A percentile compares a stretch with the other conserved stretches of the same genome.
Evolutionary conservation across 1,284 basidiomycete species (phyloP).

Genomic region (Rhodotorula sp.): DNA sequence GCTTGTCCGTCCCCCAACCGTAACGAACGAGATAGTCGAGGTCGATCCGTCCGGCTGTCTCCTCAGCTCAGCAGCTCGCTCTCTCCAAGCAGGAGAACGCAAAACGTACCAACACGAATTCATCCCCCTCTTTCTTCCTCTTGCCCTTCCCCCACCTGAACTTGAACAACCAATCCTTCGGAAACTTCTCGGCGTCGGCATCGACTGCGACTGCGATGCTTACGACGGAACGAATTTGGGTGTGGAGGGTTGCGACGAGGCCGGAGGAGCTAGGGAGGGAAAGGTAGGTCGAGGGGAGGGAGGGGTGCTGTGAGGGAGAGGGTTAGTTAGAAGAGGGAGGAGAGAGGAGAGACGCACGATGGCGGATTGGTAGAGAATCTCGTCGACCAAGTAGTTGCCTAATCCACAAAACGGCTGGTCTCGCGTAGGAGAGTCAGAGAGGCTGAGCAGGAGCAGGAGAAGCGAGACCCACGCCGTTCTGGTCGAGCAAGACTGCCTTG

Average conservation of each 20-base stretch:
- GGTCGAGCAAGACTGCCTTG: constrained; percentile 75
- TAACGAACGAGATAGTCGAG: constrained; percentile 72
- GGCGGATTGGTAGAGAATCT: constrained; percentile 72
- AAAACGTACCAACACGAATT: constrained; percentile 57
- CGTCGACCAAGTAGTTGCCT: constrained; percentile 62
- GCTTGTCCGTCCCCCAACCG: constrained; percentile 75
- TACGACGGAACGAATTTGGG: constrained; percentile 62
- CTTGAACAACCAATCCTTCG: constrained; percentile 67
- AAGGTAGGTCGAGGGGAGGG: constrained; percentile 61
- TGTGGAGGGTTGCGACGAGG: constrained; percentile 56
- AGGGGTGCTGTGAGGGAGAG: constrained; percentile 58
- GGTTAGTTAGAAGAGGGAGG: not conserved
- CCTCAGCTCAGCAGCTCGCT: not conserved
- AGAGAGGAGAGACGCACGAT: constrained; percentile 47
- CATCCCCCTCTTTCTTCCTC: constrained; percentile 49
- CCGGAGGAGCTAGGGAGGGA: too few species aligned
- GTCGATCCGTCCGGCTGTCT: constrained; percentile 64
- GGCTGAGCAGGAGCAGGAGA: constrained; percentile 46
- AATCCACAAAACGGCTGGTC: constrained; percentile 55
- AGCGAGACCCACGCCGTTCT: constrained; percentile 55
- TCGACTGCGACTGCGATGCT: constrained; percentile 65
- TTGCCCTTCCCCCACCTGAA: constrained; percentile 73
- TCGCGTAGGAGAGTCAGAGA: too few species aligned
- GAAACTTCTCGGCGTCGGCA: constrained; percentile 70
- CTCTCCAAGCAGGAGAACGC: not conserved